These are phyloP conservation scores for Ramaria rubella DNA, from an alignment of 768 basidiomycete species.

Conservation along the genomic window DNA sequence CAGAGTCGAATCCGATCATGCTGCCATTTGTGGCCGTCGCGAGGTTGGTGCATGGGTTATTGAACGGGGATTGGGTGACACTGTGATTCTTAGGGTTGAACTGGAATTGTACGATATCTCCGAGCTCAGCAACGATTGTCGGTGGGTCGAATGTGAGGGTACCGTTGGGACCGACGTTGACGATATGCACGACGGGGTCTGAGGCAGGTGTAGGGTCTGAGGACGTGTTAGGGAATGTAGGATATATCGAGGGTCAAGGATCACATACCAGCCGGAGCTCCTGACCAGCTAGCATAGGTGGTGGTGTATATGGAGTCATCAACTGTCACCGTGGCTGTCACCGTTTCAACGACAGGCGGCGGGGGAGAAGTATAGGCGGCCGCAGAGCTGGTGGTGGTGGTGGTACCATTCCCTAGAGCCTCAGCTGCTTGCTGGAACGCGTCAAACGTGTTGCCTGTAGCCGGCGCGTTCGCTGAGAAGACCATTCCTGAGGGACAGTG, in stretches of 20 bases:
- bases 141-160: constrained; percentile 24
- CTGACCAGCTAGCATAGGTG: neutral
- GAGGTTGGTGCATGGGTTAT: constrained; percentile 47
- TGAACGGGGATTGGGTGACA: constrained; percentile 57
- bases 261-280: neutral
- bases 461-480: constrained; percentile 9
- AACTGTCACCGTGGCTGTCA: constrained; percentile 35
- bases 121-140: constrained; percentile 29
- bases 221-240: constrained; percentile 13
- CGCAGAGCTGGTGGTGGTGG: constrained; percentile 20
- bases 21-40: constrained; percentile 25
- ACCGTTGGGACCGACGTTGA: constrained; percentile 18
- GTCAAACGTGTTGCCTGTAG: constrained; percentile 32
- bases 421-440: constrained; percentile 55
- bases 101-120: constrained; percentile 35
- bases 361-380: constrained; percentile 19
- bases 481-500: constrained; percentile 13
- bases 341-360: constrained; percentile 27
- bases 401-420: constrained; percentile 19
- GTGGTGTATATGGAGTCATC: constrained; percentile 29
- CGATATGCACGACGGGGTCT: constrained; percentile 20
- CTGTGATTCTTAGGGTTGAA: constrained; percentile 54
- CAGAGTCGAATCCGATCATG: constrained; percentile 45
- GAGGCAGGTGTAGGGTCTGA: constrained; percentile 28
- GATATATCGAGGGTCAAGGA: neutral